Base-by-base conservation (phyloP, 129 eudicot species). In the Flaveria bidentis region DNA sequence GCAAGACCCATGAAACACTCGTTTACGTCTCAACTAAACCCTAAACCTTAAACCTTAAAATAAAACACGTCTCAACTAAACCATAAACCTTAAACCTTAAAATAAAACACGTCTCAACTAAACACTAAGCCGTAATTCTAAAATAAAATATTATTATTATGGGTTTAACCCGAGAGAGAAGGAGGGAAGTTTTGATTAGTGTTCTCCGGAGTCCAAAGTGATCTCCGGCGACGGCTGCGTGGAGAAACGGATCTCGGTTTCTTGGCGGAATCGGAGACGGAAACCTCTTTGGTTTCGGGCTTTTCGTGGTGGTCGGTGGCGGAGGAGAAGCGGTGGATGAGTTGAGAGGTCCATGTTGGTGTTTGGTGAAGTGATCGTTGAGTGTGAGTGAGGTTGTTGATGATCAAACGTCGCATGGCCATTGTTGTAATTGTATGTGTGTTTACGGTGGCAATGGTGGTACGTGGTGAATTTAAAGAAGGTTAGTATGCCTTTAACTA, bases 391-490 rank as follows among this genome's bases (percentile, higher is more conserved):
- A 79, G 51, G 60, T 82, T 82, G 78, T 88, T 84, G 47, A 84
- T 30, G 72, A 81, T 92, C 53, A 87, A 84, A 71, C 97, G 94
- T 20, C 85, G 86, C 67, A 91, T 52, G 13, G 88, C 88, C 95
- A 91, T 91, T 1, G 62, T 57, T 52, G 22, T 15, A 7, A 44
- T 44, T 44, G 50, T 45, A 8, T 45, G 58, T 28, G 44, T 63
- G 53, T 28, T 60, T 33, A 16, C 1, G 33, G 30, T 13, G 18
- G 39, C 12, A 70, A 12, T 14, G 55, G 51, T 13, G 70, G 65
- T 28, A 63, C 65, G 46, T 62, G 47, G 47, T 74, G 45, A 74
- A 44, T 74, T 33, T 41, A 66, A 64, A 64, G 70, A 36, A 36
- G 47, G 25, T 28, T 63, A 63, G 45, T 14, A 61, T 61, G 42